These are phyloP conservation scores for Coprinopsis sp. DNA, from an alignment of 768 basidiomycete species.

Conservation along the genomic window DNA sequence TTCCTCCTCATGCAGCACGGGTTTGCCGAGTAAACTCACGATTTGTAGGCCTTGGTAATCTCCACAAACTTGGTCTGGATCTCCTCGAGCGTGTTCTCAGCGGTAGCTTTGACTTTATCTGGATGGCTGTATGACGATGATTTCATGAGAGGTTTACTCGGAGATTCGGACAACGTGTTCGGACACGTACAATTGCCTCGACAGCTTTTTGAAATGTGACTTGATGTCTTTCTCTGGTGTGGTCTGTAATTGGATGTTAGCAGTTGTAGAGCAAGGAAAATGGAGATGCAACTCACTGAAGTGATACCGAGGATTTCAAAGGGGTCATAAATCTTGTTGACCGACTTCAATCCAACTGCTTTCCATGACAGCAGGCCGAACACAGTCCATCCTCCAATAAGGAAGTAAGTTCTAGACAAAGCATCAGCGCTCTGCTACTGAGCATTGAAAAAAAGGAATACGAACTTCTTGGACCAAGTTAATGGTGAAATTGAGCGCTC, in stretches of 20 bases:
- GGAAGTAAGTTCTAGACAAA: conserved; percentile 48
- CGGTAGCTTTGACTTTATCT: conserved; percentile 85
- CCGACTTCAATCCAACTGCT: conserved; percentile 50
- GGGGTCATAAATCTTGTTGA: conserved; percentile 82
- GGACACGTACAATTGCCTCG: conserved; percentile 68
- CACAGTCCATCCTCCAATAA: conserved; percentile 68
- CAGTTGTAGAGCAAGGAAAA: not conserved
- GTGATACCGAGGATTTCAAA: conserved; percentile 87
- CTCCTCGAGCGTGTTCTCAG: conserved; percentile 80
- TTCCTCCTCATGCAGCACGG: too few species aligned
- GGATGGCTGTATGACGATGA: conserved; percentile 66
- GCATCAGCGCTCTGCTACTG: conserved; percentile 4
- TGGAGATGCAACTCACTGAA: conserved; percentile 40
- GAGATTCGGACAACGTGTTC: not conserved
- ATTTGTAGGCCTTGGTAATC: conserved; percentile 96
- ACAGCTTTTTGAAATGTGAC: conserved; percentile 89
- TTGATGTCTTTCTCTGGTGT: conserved; percentile 88
- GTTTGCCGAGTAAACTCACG: too few species aligned
- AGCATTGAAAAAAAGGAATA: conserved; percentile 5
- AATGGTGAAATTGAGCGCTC: conserved; percentile 44
- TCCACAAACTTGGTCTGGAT: conserved; percentile 86
- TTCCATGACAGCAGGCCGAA: conserved; percentile 67
- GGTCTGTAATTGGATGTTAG: conserved; percentile 37
- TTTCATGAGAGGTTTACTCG: not conserved
- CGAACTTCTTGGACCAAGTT: conserved; percentile 49